Base-by-base conservation (phyloP, 495 filamentous ascomycete genomes). In the Trichoderma erinaceum region DNA sequence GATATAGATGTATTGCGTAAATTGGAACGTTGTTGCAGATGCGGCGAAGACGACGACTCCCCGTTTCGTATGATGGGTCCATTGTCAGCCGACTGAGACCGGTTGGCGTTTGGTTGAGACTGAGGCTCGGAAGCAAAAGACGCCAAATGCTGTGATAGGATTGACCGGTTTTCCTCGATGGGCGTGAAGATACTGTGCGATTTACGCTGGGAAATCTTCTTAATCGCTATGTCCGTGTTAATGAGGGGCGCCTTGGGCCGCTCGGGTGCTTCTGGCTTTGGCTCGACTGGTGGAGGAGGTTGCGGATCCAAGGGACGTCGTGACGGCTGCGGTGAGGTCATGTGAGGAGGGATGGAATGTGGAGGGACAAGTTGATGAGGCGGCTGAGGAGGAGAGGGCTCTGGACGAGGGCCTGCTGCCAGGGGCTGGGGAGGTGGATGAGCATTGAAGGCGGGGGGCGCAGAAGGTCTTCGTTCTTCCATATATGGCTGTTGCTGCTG, bases 171-270 rank as follows among this genome's bases (percentile, higher is more conserved):
- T 74, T 97, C 94, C 71, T 97, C 95, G 68, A 98, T 96, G 2
- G 95, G 95, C 1, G 95, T 99, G 72, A 97, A 98, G 66, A 98
- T 98, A 76, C 93, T 97, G 68, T 92, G 89, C 10, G 90, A 90
- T 76, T 94, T 93, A 23, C 80, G 79, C 58, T 88, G 87, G 16
- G 89, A 85, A n/a, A 90, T 77, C 29, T 90, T 89, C 74, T 92
- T 93, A 66, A 88, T 83, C n/a, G 72, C 74, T 15, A 75, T 73
- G 18, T 69, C 70, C 23, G 80, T 84, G 69, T 83, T 78, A 18
- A 83, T 71, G 27, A 80, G 66, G 6, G 75, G 83, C 58, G 75
- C 77, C 64, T 76, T 75, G 32, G 73, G 75, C 52, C 71, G 70
- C 58, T 75, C 74, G 0, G 66, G 56, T 16, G 81, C 80, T 66